phyloP scores from a whole-genome alignment of 108 stramenopile species.

The Conticribra weissflogii region DNA sequence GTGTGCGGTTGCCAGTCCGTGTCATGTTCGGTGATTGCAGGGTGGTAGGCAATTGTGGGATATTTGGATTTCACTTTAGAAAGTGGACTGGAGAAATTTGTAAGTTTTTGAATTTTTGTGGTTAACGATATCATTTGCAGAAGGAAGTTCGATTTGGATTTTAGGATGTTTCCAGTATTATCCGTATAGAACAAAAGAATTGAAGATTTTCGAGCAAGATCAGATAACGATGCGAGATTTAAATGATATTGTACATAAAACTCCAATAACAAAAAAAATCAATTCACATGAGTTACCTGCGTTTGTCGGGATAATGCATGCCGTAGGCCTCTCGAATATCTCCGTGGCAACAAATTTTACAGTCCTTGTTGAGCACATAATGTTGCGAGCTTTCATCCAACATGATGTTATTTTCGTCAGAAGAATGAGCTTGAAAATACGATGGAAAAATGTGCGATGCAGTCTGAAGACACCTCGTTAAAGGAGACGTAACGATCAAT shows the following conservation, averaged over 20 bases:
- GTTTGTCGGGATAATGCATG: slow-evolving; percentile 68
- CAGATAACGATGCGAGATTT: too few species aligned
- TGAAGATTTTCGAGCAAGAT: too few species aligned
- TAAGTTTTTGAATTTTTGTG: background rate
- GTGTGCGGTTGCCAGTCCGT: slow-evolving; percentile 54
- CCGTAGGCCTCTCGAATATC: slow-evolving; percentile 77
- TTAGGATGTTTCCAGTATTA: too few species aligned
- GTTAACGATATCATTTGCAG: too few species aligned
- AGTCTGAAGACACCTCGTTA: slow-evolving; percentile 80
- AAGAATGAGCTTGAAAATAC: slow-evolving; percentile 11
- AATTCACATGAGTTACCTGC: slow-evolving; percentile 39
- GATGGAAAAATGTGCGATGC: slow-evolving; percentile 63
- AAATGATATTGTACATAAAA: too few species aligned
- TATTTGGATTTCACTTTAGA: slow-evolving; percentile 44
- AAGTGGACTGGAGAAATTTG: slow-evolving; percentile 22
- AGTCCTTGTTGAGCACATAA: slow-evolving; percentile 30
- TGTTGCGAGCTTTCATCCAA: background rate
- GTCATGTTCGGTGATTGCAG: slow-evolving; percentile 63
- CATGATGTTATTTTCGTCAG: background rate
- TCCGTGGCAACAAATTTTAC: slow-evolving; percentile 54
- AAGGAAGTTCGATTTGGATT: too few species aligned
- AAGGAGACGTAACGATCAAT: slow-evolving; percentile 60
- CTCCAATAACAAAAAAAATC: background rate
- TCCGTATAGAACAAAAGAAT: too few species aligned
- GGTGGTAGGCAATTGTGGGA: slow-evolving; percentile 58